These are phyloP conservation scores for Neurospora sp. DNA, from an alignment of 2,329 filamentous ascomycete species.

Conservation along the genomic window DNA sequence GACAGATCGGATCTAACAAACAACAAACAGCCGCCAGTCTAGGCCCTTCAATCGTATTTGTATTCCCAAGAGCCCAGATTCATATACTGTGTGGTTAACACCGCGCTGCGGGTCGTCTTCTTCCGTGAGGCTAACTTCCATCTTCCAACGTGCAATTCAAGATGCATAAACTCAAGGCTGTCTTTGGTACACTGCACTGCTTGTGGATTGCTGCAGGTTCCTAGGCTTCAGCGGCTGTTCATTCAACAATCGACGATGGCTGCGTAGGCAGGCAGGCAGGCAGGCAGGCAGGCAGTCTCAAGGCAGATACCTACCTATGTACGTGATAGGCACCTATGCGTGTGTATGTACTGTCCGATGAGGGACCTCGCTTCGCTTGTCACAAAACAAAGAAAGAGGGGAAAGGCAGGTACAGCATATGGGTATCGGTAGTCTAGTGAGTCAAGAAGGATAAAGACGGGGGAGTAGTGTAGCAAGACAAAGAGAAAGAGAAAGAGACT, in stretches of 20 bases:
- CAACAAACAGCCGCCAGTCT: not conserved
- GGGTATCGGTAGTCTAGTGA: not conserved
- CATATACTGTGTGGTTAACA: not conserved
- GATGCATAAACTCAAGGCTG: not conserved
- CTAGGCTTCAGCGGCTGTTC: not conserved
- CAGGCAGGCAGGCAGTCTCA: not conserved
- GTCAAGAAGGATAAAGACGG: too few species aligned
- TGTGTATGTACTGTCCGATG: not conserved
- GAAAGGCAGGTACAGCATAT: not conserved
- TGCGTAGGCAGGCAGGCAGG: not conserved
- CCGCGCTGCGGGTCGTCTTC: not conserved
- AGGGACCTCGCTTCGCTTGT: not conserved
- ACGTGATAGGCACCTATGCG: too few species aligned
- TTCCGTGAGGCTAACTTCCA: not conserved
- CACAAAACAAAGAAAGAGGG: not conserved
- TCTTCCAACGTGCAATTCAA: not conserved
- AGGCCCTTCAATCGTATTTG: not conserved
- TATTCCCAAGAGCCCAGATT: not conserved
- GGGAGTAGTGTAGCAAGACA: not conserved
- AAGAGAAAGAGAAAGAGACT: not conserved
- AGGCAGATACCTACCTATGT: not conserved
- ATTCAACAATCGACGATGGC: not conserved
- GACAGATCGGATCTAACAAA: not conserved
- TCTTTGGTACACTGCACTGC: not conserved
- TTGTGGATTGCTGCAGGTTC: not conserved